Base-by-base conservation (phyloP, 2,329 filamentous ascomycete genomes). In the Lasiodiplodia citricola region DNA sequence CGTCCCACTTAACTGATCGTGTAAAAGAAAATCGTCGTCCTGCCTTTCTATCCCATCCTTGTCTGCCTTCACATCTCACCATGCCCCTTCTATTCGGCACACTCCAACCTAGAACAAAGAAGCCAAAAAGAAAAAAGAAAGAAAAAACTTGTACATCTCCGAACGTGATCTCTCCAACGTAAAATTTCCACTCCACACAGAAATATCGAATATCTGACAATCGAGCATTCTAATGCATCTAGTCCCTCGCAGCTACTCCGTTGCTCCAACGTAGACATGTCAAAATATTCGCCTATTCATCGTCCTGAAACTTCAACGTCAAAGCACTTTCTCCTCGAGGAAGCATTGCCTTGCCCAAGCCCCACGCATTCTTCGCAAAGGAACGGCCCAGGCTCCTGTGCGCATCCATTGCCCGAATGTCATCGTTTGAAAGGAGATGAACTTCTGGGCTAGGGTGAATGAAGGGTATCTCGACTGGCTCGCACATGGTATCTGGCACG, bases 401-500 rank as follows among this genome's bases (percentile, higher is more conserved):
- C 35, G 63, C 63, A 47, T 10, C 23, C 63, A 56, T 35, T n/a
- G 38, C 63, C 14, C 4, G 35, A 3, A 66, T 37, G 16, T 66
- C 63, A 18, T 66, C 37, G 23, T 4, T 23, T 6, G 63, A 66
- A 8, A 66, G 52, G 14, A 64, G 47, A 13, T 64, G 60, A 14
- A 64, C n/a, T 14, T 38, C 31, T 11, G 25, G 54, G 41, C 65
- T 57, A 3, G 54, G 65, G 8, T 57, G 13, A 18, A 68, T 4
- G 50, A 68, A 68, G 4, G 66, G 66, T 21, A 68, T 68, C 23
- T 68, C 66, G 35, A 62, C 44, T 10, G 67, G 58, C 41, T 68
- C 47, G 38, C 67, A 68, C 57, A 64, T 38, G 2, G 67, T 68
- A 38, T 63, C 21, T 2, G 67, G 57, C 14, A 52, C 51, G 10